These are phyloP conservation scores for Paracoccidioides lutzii DNA, from an alignment of 2,329 filamentous ascomycete genomes.

Conservation along the genomic window DNA sequence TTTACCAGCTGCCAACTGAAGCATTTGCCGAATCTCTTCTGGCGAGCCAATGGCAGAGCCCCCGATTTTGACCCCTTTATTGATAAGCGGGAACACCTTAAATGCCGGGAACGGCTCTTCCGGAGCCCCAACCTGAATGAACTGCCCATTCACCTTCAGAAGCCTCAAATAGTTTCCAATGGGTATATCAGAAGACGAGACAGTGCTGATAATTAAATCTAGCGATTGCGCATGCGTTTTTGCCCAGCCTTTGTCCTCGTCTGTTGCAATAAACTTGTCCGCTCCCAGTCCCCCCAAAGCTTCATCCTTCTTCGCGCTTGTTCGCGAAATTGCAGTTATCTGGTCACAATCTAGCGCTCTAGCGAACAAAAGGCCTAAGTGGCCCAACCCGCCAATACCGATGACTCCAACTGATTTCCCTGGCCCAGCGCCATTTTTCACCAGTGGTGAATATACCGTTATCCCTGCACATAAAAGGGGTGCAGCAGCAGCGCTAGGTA, in stretches of 20 bases:
- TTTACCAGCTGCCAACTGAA: constrained; percentile 31
- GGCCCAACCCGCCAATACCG: constrained; percentile 60
- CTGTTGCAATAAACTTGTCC: constrained; percentile 43
- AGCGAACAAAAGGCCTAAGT: constrained; percentile 59
- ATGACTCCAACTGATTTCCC: constrained; percentile 60
- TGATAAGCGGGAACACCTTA: constrained; percentile 45
- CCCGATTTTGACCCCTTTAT: constrained; percentile 41
- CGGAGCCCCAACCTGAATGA: constrained; percentile 55
- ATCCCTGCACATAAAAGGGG: constrained; percentile 69
- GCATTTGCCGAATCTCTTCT: constrained; percentile 33
- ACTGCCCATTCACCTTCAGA: constrained; percentile 45
- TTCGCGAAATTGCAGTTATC: constrained; percentile 44
- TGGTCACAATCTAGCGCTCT: constrained; percentile 56
- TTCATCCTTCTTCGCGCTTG: constrained; percentile 38
- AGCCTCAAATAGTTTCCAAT: constrained; percentile 48
- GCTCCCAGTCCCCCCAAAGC: constrained; percentile 41
- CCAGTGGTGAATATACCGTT: constrained; percentile 58
- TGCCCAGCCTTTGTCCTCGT: constrained; percentile 44
- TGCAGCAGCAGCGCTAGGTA: constrained; percentile 42
- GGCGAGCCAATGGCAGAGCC: constrained; percentile 36
- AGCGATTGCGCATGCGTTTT: constrained; percentile 36
- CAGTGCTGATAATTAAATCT: constrained; percentile 46
- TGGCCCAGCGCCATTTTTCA: constrained; percentile 52
- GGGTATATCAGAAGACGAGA: constrained; percentile 50
- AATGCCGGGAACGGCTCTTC: constrained; percentile 45